Conservation (phyloP, 176 grass and related monocot species). For the Alopecurus myosuroides region DNA sequence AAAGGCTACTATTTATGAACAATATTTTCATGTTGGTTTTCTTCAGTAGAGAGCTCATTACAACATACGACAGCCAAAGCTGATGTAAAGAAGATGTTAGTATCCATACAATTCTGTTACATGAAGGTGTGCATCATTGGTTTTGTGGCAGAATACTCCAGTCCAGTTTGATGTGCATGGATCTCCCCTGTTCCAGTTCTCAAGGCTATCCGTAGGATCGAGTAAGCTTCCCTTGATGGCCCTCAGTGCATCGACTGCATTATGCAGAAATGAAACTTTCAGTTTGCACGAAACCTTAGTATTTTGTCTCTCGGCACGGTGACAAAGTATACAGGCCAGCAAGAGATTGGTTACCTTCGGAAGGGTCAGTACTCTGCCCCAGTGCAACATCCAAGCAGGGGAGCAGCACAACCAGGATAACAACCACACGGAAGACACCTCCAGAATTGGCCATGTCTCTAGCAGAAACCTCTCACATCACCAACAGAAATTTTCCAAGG, state of each 20-base stretch:
- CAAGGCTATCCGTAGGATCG: conserved; percentile 44
- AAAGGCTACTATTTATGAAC: not conserved
- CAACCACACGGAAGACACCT: not conserved
- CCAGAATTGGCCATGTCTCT: conserved; percentile 15
- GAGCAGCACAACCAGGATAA: conserved; percentile 18
- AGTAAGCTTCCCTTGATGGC: conserved; percentile 40
- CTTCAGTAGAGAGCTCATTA: not conserved
- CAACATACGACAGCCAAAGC: not conserved
- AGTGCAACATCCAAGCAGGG: conserved; percentile 14
- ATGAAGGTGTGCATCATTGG: conserved; percentile 59
- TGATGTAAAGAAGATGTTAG: conserved; percentile 4
- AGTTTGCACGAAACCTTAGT: not conserved
- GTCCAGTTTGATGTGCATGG: conserved; percentile 88
- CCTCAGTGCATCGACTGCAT: conserved; percentile 37
- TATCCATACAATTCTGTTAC: conserved; percentile 74
- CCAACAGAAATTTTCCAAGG: not conserved
- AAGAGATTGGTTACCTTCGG: conserved; percentile 37
- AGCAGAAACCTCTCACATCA: conserved; percentile 21
- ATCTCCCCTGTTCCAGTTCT: conserved; percentile 76
- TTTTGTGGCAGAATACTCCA: conserved; percentile 60
- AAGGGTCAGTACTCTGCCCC: conserved; percentile 34
- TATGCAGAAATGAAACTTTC: not conserved
- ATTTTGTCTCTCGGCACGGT: too few species aligned
- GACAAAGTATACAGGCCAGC: not conserved
- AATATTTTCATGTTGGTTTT: not conserved